Percentiles rank a stretch among this genome's conserved stretches.
phyloP scores from a whole-genome alignment of 768 basidiomycete species.

The Clavulina sp. region DNA sequence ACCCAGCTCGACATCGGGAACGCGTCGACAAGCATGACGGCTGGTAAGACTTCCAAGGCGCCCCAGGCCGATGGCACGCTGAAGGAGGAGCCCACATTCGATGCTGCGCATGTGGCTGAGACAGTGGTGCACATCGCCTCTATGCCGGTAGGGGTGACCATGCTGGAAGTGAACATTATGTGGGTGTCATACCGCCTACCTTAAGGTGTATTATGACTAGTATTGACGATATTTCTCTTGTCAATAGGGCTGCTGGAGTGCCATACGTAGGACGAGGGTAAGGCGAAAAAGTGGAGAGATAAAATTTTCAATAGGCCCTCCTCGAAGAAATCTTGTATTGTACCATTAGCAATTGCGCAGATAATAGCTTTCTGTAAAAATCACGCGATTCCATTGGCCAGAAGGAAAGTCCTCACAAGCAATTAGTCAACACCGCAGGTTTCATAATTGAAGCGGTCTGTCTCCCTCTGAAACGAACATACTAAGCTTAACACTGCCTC shows the following conservation, averaged over 20 bases:
- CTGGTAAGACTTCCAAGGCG: conserved; percentile 29
- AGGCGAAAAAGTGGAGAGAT: no score
- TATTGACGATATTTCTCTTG: not conserved
- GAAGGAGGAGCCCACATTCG: conserved; percentile 34
- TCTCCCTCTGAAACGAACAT: no score
- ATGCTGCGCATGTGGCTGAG: conserved; percentile 52
- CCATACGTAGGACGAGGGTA: conserved; percentile 33
- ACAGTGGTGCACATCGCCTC: conserved; percentile 54
- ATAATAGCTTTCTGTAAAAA: no score
- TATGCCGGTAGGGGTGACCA: conserved; percentile 49
- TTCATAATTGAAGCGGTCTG: no score
- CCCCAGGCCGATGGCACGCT: conserved; percentile 51
- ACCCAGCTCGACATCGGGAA: conserved; percentile 78
- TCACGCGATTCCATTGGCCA: no score
- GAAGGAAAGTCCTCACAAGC: no score
- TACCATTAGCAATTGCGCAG: no score
- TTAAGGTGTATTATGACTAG: not conserved
- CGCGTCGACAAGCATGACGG: conserved; percentile 45
- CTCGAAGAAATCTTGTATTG: no score
- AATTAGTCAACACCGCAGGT: no score
- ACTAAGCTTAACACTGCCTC: no score
- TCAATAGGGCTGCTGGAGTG: conserved; percentile 26
- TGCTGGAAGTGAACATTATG: conserved; percentile 62
- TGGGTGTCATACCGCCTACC: conserved; percentile 21
- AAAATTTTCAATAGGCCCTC: no score